Conservation (phyloP, 2,329 filamentous ascomycete species). For the Aspergillus fructus region DNA sequence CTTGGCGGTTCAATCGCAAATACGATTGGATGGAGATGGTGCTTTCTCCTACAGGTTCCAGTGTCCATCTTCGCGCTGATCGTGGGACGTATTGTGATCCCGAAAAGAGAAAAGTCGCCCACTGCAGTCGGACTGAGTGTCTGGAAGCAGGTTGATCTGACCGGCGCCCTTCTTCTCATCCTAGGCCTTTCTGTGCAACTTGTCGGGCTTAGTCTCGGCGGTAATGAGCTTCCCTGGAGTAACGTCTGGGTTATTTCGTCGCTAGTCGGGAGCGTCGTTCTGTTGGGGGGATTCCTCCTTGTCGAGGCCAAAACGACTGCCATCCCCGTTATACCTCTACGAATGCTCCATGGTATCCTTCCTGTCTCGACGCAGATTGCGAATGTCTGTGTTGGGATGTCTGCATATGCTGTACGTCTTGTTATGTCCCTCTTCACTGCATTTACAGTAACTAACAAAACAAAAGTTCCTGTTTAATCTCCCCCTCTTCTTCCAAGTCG, state of each 20-base stretch:
- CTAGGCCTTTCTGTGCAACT: conserved; percentile 58
- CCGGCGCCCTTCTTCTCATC: conserved; percentile 58
- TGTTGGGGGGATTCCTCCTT: conserved; percentile 38
- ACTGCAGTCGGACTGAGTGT: conserved; percentile 27
- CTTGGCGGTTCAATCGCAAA: conserved; percentile 47
- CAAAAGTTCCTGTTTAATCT: conserved; percentile 49
- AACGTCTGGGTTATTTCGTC: conserved; percentile 42
- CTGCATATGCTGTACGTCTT: conserved; percentile 59
- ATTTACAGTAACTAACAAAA: background rate
- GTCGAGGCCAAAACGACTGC: conserved; percentile 44
- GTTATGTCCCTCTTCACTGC: background rate
- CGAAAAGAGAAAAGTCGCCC: conserved; percentile 35
- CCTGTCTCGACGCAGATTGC: conserved; percentile 57
- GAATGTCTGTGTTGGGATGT: conserved; percentile 61
- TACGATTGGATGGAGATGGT: conserved; percentile 48
- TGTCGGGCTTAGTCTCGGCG: conserved; percentile 46
- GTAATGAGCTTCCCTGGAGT: conserved; percentile 48
- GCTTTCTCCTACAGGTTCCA: conserved; percentile 62
- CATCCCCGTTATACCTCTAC: conserved; percentile 46
- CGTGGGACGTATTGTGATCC: conserved; percentile 55
- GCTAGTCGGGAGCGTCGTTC: conserved; percentile 36
- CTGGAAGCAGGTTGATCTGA: conserved; percentile 59
- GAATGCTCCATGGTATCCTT: conserved; percentile 56
- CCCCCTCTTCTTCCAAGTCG: conserved; percentile 46
- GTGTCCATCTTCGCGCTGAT: conserved; percentile 56